A percentile compares a stretch with the other conserved stretches of the same genome.
phyloP scores from a whole-genome alignment of 192 early-diverging fungal species.

The Rhizophagus sp. region DNA sequence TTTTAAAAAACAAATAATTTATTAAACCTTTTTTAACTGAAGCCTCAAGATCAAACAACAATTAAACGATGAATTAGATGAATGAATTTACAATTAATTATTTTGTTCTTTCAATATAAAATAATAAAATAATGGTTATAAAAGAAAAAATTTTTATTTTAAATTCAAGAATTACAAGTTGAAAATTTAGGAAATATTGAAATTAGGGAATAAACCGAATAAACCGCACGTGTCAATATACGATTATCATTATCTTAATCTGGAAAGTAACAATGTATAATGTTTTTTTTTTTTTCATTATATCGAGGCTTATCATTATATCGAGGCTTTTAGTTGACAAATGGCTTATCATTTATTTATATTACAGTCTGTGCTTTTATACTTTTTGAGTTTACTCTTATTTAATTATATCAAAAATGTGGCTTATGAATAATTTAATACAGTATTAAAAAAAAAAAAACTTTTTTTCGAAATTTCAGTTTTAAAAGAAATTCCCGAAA shows the following conservation, averaged over 20 bases:
- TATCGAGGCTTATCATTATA: neutral
- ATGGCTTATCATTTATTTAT: slow-evolving; percentile 1
- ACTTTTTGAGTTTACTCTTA: neutral
- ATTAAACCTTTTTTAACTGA: neutral
- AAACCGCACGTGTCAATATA: neutral
- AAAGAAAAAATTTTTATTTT: too few species aligned
- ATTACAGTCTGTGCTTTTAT: neutral
- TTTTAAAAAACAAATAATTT: too few species aligned
- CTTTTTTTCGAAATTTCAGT: too few species aligned
- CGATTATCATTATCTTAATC: neutral
- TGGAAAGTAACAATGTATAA: neutral
- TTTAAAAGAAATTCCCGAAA: too few species aligned
- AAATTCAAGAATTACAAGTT: neutral
- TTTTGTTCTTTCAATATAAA: too few species aligned
- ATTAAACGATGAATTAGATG: neutral
- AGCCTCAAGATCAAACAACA: too few species aligned
- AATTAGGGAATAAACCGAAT: neutral
- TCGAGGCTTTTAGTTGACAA: neutral
- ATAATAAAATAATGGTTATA: too few species aligned
- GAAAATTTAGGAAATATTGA: neutral
- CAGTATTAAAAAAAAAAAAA: too few species aligned
- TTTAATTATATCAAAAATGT: neutral
- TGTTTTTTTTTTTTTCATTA: neutral
- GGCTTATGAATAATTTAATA: neutral
- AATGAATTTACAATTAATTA: too few species aligned